Evolutionary conservation across 23 red algal species (phyloP), one percentile per base, ranked within the genome.

Genomic region (Gracilaria domingensis): DNA sequence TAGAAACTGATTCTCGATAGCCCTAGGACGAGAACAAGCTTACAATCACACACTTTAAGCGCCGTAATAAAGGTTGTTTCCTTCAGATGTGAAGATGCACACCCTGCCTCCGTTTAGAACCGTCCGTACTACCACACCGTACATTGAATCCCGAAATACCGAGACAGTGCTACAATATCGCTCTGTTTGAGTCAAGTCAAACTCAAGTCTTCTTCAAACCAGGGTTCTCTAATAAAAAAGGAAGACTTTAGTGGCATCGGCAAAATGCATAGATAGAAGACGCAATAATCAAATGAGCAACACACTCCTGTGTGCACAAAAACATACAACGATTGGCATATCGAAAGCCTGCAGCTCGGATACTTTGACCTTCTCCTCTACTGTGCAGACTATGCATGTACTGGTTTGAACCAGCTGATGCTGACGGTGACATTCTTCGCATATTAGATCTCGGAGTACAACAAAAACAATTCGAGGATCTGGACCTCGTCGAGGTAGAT

Each of bases 391-490:
- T 77, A 30, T 77, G 72, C 72, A 77, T 77, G n/a, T 77, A 77
- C 23, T 40, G 72, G 36, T 77, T 50, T 0, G 72, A 77, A 26
- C 72, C 72, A 29, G 20, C 24, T 25, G 72, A 51, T 0, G 72
- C 3, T 12, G 72, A 51, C 4, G 72, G 45, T 51, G 40, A 25
- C 39, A 50, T 77, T 45, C 72, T 45, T 69, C 64, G 64, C 13
- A 12, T 45, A 20, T 82, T 82, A 29, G 84, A 88, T 32, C 84
- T 64, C 42, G 66, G 84, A 58, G 84, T 48, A 28, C 84, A 67
- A 44, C 84, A 67, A 8, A 69, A 88, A 75, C 67, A 67, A 28
- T 88, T 50, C 24, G 84, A 88, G 29, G 84, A 57, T 48, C 84
- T 75, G 17, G 84, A 76, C 28, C 36, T 32, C 65, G 70, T 61